Conservation (phyloP, 1,284 basidiomycete genomes). For the Tetrapyrgos nigripes region DNA sequence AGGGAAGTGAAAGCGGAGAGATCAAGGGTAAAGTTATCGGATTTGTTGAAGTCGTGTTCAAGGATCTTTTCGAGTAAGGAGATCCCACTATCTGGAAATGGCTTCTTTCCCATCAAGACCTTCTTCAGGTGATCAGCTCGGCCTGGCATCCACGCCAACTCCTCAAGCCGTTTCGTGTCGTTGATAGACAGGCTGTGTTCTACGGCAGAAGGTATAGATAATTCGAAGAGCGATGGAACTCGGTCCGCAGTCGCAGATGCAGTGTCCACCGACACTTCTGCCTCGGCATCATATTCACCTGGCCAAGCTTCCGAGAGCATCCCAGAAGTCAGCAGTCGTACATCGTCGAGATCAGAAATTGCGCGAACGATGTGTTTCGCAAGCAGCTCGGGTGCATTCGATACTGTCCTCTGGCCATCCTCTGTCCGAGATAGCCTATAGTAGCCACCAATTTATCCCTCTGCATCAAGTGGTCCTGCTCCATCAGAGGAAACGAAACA, state of each 20-base stretch:
- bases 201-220: constrained; percentile 30
- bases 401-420: background rate
- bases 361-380: constrained; percentile 18
- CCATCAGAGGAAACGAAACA: constrained; percentile 39
- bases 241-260: background rate
- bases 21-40: constrained; percentile 22
- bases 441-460: constrained; percentile 35
- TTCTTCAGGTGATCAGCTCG: constrained; percentile 23
- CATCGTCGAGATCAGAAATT: constrained; percentile 20
- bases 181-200: constrained; percentile 26
- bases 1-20: constrained; percentile 28
- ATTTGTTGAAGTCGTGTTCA: constrained; percentile 17
- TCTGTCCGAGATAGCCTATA: constrained; percentile 22
- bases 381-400: constrained; percentile 2
- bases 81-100: constrained; percentile 30
- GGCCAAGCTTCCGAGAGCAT: constrained; percentile 36
- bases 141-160: constrained; percentile 31
- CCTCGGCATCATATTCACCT: constrained; percentile 20
- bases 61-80: constrained; percentile 25
- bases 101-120: constrained; percentile 19
- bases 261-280: background rate
- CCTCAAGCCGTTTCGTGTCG: constrained; percentile 28
- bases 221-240: constrained; percentile 30
- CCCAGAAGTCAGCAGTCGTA: constrained; percentile 25
- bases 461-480: constrained; percentile 19